phyloP scores from a whole-genome alignment of 2,329 filamentous ascomycete species.

The Apiospora pterosperma region DNA sequence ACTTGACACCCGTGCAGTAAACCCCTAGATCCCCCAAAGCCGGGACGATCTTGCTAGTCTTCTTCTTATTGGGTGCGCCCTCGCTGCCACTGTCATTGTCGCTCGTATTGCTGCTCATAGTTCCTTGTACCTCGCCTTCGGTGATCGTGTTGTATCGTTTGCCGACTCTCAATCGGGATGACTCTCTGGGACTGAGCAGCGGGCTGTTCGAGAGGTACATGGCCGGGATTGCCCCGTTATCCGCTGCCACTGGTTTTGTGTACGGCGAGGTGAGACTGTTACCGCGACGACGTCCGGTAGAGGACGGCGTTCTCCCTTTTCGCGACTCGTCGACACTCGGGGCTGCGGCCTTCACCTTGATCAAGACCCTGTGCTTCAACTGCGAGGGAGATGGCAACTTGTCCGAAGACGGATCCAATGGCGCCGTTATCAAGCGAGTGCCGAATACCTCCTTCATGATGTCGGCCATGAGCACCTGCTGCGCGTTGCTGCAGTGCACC shows the following conservation, averaged over 20 bases:
- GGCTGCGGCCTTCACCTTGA: slow-evolving; percentile 85
- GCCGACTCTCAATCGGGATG: slow-evolving; percentile 43
- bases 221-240: slow-evolving; percentile 45
- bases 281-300: slow-evolving; percentile 49
- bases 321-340: slow-evolving; percentile 33
- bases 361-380: slow-evolving; percentile 76
- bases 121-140: slow-evolving; percentile 53
- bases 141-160: slow-evolving; percentile 57
- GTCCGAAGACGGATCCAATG: slow-evolving; percentile 64
- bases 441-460: slow-evolving; percentile 86
- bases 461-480: slow-evolving; percentile 84
- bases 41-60: slow-evolving; percentile 81
- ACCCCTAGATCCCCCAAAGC: slow-evolving; percentile 83
- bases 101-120: slow-evolving; percentile 63
- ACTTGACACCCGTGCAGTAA: slow-evolving; percentile 72
- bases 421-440: slow-evolving; percentile 71
- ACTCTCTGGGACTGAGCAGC: slow-evolving; percentile 48
- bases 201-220: slow-evolving; percentile 54
- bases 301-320: slow-evolving; percentile 32
- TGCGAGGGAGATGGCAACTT: slow-evolving; percentile 82
- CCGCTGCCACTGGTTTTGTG: slow-evolving; percentile 57
- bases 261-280: slow-evolving; percentile 75
- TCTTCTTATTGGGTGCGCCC: slow-evolving; percentile 52
- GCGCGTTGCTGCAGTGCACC: slow-evolving; percentile 81
- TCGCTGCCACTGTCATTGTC: slow-evolving; percentile 73